These are phyloP conservation scores for Saccharomycopsis babjevae DNA, from an alignment of 805 yeast genomes.

Conservation along the genomic window DNA sequence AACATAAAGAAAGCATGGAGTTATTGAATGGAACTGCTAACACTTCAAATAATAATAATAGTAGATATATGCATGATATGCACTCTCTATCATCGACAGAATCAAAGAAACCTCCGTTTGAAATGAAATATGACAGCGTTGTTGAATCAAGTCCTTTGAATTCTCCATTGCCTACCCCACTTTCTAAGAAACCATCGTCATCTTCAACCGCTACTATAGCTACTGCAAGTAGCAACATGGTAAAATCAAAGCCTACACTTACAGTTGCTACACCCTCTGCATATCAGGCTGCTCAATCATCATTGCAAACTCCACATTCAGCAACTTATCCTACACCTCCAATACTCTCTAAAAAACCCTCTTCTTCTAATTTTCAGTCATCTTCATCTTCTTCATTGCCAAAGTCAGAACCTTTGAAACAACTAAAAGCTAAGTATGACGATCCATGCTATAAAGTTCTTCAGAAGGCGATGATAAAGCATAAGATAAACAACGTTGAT, in stretches of 20 bases:
- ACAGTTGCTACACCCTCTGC: constrained; percentile 6
- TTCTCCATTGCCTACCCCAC: background rate
- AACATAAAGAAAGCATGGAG: background rate
- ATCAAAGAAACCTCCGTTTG: background rate
- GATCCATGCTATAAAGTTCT: constrained; percentile 85
- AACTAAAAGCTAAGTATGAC: constrained; percentile 30
- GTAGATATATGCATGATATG: background rate
- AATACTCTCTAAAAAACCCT: background rate
- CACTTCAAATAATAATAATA: background rate
- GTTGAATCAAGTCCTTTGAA: background rate
- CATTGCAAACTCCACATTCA: constrained; percentile 15
- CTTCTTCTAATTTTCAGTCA: background rate
- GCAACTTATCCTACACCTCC: constrained; percentile 3
- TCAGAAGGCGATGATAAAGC: constrained; percentile 81
- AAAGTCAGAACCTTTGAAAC: constrained; percentile 21
- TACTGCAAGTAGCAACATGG: background rate
- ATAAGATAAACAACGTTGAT: constrained; percentile 65
- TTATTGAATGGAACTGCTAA: background rate
- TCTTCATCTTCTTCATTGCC: constrained; percentile 5
- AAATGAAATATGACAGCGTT: background rate
- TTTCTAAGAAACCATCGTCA: background rate
- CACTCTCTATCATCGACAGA: background rate
- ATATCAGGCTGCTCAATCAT: constrained; percentile 15
- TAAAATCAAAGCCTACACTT: background rate
- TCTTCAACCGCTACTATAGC: background rate